A percentile compares a stretch with the other conserved stretches of the same genome.
These are phyloP conservation scores for Colletotrichum siamense DNA, from an alignment of 2,329 filamentous ascomycete species.

Conservation along the genomic window DNA sequence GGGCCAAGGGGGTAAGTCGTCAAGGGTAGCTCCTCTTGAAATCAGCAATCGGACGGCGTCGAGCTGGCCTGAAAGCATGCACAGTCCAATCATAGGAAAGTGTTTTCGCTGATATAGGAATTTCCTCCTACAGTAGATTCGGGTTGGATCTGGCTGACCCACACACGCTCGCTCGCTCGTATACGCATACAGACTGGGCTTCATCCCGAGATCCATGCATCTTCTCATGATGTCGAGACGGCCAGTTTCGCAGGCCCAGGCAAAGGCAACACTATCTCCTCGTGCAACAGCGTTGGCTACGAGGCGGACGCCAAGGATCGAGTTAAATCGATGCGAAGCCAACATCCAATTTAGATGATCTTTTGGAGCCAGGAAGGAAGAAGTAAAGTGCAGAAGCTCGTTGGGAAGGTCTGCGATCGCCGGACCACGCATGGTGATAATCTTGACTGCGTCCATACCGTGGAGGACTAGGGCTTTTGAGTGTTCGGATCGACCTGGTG, in stretches of 20 bases:
- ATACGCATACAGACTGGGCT: neutral
- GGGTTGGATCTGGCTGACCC: fast-evolving
- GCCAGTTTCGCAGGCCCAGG: neutral
- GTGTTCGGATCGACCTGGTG: neutral
- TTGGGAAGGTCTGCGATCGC: neutral
- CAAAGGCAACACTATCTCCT: neutral
- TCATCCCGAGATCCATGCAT: neutral
- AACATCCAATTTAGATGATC: neutral
- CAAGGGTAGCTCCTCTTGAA: neutral
- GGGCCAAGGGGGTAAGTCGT: neutral
- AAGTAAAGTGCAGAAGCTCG: neutral
- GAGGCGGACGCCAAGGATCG: neutral
- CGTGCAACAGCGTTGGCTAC: neutral
- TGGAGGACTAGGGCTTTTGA: neutral
- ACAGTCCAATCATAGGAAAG: neutral
- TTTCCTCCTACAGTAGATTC: neutral
- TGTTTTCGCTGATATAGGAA: neutral
- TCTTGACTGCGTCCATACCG: neutral
- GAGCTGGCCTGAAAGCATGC: neutral
- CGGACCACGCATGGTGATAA: neutral
- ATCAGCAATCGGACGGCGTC: neutral
- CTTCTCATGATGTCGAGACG: neutral
- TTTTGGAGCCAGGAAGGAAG: neutral
- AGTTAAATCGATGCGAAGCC: neutral
- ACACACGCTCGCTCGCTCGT: neutral